These are phyloP conservation scores for Myrmaecium sp. DNA, from an alignment of 2,329 filamentous ascomycete genomes.

Conservation along the genomic window DNA sequence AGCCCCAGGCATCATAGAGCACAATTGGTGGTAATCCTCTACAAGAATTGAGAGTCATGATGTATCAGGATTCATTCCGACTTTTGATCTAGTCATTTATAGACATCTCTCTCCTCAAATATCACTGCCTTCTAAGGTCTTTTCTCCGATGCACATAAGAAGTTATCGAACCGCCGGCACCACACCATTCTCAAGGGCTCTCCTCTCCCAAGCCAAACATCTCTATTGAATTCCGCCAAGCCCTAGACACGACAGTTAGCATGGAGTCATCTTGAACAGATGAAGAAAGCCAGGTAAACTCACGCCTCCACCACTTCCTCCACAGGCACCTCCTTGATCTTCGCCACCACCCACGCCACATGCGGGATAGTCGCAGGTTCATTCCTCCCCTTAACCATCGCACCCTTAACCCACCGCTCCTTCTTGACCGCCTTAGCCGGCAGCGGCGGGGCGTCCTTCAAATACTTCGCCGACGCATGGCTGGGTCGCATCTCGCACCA, in stretches of 20 bases:
- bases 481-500: conserved; percentile 75
- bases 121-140: too few species aligned
- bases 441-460: conserved; percentile 50
- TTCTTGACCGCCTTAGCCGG: conserved; percentile 88
- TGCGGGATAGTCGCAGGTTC: conserved; percentile 77
- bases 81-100: too few species aligned
- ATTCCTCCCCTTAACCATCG: conserved; percentile 88
- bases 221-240: conserved; percentile 22
- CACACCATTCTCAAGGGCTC: too few species aligned
- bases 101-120: too few species aligned
- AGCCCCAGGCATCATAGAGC: too few species aligned
- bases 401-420: conserved; percentile 77
- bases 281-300: conserved; percentile 15
- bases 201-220: conserved; percentile 22
- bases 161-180: too few species aligned
- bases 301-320: conserved; percentile 71
- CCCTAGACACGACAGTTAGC: conserved; percentile 8
- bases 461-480: conserved; percentile 66
- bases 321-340: conserved; percentile 61
- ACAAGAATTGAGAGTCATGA: too few species aligned
- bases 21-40: too few species aligned
- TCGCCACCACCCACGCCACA: conserved; percentile 77
- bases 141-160: too few species aligned
- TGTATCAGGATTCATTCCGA: too few species aligned
- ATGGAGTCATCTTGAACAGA: background rate